Percentiles rank a stretch among this genome's conserved stretches.
These are phyloP conservation scores for Trichoderma sp. DNA, from an alignment of 2,329 filamentous ascomycete species.

Conservation along the genomic window DNA sequence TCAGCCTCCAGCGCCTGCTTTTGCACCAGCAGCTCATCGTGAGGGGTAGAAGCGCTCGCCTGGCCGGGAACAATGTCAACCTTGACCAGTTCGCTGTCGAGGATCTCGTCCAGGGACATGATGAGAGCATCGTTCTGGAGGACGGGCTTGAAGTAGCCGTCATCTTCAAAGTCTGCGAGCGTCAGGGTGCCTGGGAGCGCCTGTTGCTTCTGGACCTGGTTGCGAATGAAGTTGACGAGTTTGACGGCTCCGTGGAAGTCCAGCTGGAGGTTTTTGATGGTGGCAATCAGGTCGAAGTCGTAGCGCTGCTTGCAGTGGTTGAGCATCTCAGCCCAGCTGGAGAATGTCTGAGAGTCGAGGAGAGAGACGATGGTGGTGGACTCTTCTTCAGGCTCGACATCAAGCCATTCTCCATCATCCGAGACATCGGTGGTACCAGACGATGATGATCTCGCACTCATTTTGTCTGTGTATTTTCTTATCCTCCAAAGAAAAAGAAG, in stretches of 20 bases:
- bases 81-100: slow-evolving; percentile 51
- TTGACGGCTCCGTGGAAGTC: slow-evolving; percentile 76
- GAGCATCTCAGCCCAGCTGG: slow-evolving; percentile 66
- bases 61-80: slow-evolving; percentile 28
- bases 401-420: slow-evolving; percentile 53
- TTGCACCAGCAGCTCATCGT: slow-evolving; percentile 48
- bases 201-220: slow-evolving; percentile 46
- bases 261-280: slow-evolving; percentile 58
- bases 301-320: slow-evolving; percentile 66
- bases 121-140: slow-evolving; percentile 88
- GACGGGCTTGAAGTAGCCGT: slow-evolving; percentile 79
- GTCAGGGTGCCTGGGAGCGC: slow-evolving; percentile 60
- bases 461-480: neutral
- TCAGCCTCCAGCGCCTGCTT: slow-evolving; percentile 62
- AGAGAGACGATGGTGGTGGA: slow-evolving; percentile 65
- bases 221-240: slow-evolving; percentile 70
- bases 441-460: slow-evolving; percentile 22
- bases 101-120: slow-evolving; percentile 77
- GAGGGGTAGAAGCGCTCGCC: slow-evolving; percentile 28
- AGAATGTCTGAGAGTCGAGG: slow-evolving; percentile 66
- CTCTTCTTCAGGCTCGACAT: slow-evolving; percentile 64
- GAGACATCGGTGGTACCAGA: slow-evolving; percentile 18
- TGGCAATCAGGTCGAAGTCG: slow-evolving; percentile 65
- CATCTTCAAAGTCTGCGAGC: slow-evolving; percentile 67
- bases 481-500: no score